A percentile compares a stretch with the other conserved stretches of the same genome.
phyloP scores from a whole-genome alignment of 768 basidiomycete species.

The Psilocybe cubensis region DNA sequence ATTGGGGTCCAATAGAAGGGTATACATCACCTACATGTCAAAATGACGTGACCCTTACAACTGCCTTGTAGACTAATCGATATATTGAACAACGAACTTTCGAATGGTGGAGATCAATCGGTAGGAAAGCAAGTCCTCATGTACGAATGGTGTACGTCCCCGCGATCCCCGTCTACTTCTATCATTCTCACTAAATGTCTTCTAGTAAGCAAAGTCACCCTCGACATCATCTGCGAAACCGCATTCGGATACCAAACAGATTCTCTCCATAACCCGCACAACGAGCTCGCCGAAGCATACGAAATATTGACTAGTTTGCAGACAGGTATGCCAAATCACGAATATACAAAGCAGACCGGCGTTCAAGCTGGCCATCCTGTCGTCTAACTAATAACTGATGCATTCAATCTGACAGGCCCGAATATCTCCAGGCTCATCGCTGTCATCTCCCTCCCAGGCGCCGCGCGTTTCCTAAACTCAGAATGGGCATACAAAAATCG shows the following conservation, averaged over 20 bases:
- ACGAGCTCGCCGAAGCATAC: slow-evolving; percentile 51
- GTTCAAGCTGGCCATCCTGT: too few relatives aligned
- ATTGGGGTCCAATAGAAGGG: slow-evolving; percentile 50
- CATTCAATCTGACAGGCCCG: slow-evolving; percentile 22
- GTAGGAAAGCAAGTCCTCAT: slow-evolving; percentile 33
- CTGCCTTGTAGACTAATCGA: slow-evolving; percentile 29
- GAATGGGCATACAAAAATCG: slow-evolving; percentile 41
- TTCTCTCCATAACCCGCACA: slow-evolving; percentile 47
- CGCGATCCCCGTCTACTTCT: neutral
- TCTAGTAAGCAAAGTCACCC: slow-evolving; percentile 52
- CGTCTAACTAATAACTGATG: slow-evolving; percentile 18
- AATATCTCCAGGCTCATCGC: slow-evolving; percentile 36
- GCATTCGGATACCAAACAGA: slow-evolving; percentile 52
- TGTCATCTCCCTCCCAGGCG: slow-evolving; percentile 40
- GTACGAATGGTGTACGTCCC: slow-evolving; percentile 51
- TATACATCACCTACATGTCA: slow-evolving; percentile 15
- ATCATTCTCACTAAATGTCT: neutral
- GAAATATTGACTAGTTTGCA: slow-evolving; percentile 45
- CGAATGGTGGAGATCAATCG: slow-evolving; percentile 34
- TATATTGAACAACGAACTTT: slow-evolving; percentile 36
- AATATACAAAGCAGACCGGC: too few relatives aligned
- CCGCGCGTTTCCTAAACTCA: slow-evolving; percentile 30
- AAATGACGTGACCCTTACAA: neutral
- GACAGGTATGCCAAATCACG: slow-evolving; percentile 25
- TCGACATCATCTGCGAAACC: slow-evolving; percentile 56